Evolutionary conservation across 352 stramenopile species (phyloP), one percentile per base, ranked within the genome.

Genomic region (Phytophthora fragariae): DNA sequence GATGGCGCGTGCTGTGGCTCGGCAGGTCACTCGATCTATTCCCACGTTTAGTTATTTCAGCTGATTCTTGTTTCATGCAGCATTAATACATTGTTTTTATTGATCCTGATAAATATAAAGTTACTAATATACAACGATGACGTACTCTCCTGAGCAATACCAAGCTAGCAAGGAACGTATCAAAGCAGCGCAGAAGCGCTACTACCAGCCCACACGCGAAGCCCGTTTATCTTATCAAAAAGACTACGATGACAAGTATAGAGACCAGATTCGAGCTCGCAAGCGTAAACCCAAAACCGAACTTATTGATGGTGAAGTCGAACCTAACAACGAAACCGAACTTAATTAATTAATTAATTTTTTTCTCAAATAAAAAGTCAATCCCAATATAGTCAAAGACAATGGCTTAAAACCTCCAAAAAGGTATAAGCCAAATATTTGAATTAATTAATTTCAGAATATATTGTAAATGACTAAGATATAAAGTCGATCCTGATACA

Each of bases 361-460:
- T 59, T 59, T 59, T 59, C 29, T 59, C 53, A 59, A 47, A 59
- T 21, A 21, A 21, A 21, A 59, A 59, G 53, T 59, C 53, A 59
- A 35, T 12, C 49, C 49, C 49, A 56, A 56, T 56, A 59, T 59
- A 59, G 46, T 27, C 52, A 57, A 57, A 41, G 52, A 41, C 52
- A 33, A 24, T 33, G 46, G 46, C 46, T 21, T 21, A 21, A 21
- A 21, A 21, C 19, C 46, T 53, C 46, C 39, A 47, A 15, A 14
- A 47, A 47, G 39, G 39, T 27, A 53, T 21, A 53, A 56, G 9
- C 49, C 49, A 56, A 21, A 21, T 21, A 21, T 21, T 21, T 21
- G 19, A 21, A 21, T 21, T 21, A 21, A 21, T 21, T 21, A 21
- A 21, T 21, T 21, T 21, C 19, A 21, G 19, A 21, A 21, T 21